Evolutionary conservation across 148 eudicot genomes (phyloP).

Genomic region (Amaranthus palmeri): DNA sequence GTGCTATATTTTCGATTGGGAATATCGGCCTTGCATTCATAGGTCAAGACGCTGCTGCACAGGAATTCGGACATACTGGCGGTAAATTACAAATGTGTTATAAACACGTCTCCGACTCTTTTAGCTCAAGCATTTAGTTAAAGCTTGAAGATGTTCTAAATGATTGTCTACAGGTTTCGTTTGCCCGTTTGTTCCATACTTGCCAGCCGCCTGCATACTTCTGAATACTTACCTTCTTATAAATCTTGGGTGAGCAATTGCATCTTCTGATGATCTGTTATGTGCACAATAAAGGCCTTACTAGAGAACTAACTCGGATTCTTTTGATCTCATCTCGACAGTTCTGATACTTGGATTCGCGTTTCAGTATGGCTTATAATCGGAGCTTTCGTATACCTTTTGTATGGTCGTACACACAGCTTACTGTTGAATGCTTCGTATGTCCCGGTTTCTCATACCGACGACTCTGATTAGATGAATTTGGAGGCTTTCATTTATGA

Average conservation of each 20-base stretch:
- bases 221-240: conserved; percentile 62
- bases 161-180: conserved; percentile 48
- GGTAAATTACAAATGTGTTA: conserved; percentile 33
- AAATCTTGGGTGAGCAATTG: conserved; percentile 79
- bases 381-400: conserved; percentile 46
- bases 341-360: conserved; percentile 50
- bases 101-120: not conserved
- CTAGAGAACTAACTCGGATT: not conserved
- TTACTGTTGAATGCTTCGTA: conserved; percentile 23
- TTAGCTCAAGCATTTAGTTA: not conserved
- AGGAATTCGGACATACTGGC: conserved; percentile 43
- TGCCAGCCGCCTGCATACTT: conserved; percentile 57
- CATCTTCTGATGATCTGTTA: not conserved
- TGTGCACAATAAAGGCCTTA: not conserved
- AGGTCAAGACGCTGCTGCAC: conserved; percentile 48
- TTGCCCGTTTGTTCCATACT: conserved; percentile 65
- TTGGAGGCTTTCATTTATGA: not conserved
- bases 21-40: conserved; percentile 33
- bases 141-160: not conserved
- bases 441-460: conserved; percentile 20
- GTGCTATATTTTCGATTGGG: conserved; percentile 35
- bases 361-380: conserved; percentile 51
- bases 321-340: conserved; percentile 23
- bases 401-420: conserved; percentile 59
- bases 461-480: conserved; percentile 2